These are phyloP conservation scores for Wallemia hederae DNA, from an alignment of 1,284 basidiomycete species.

Conservation along the genomic window DNA sequence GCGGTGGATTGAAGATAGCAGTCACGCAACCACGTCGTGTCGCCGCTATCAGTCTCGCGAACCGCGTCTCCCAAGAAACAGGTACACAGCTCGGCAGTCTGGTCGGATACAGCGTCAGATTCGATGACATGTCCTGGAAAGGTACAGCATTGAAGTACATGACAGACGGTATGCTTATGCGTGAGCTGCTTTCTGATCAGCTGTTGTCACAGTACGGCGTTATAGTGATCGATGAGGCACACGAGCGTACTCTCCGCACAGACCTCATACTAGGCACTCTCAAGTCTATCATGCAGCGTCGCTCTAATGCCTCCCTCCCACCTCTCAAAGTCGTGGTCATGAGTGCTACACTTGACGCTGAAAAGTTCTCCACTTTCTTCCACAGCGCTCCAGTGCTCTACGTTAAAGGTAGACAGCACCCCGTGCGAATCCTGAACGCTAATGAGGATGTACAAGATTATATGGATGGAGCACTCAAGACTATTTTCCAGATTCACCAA, in stretches of 20 bases:
- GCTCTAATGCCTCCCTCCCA: slow-evolving; percentile 26
- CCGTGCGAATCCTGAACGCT: slow-evolving; percentile 26
- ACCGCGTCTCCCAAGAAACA: slow-evolving; percentile 64
- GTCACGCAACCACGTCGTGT: slow-evolving; percentile 72
- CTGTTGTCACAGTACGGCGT: slow-evolving; percentile 61
- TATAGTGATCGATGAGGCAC: slow-evolving; percentile 84
- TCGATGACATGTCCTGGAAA: slow-evolving; percentile 46
- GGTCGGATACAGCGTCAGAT: slow-evolving; percentile 85
- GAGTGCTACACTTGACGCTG: slow-evolving; percentile 87
- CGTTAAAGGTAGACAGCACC: slow-evolving; percentile 72
- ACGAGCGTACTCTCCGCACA: slow-evolving; percentile 79
- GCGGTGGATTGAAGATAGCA: slow-evolving; percentile 10
- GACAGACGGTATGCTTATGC: slow-evolving; percentile 86
- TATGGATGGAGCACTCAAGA: slow-evolving; percentile 58
- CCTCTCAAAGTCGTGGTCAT: slow-evolving; percentile 78
- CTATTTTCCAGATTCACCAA: slow-evolving; percentile 68
- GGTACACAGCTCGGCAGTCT: slow-evolving; percentile 33
- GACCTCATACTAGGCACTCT: slow-evolving; percentile 77
- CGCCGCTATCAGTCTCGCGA: slow-evolving; percentile 71
- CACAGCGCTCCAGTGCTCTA: slow-evolving; percentile 54
- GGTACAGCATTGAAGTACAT: slow-evolving; percentile 72
- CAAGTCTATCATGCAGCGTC: slow-evolving; percentile 23
- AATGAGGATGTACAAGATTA: slow-evolving; percentile 49
- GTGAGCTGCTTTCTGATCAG: slow-evolving; percentile 52
- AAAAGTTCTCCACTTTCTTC: slow-evolving; percentile 74